Percentiles rank a stretch among this genome's conserved stretches.
Conservation (phyloP, 306 rosid species). For the Quercus rubra region DNA sequence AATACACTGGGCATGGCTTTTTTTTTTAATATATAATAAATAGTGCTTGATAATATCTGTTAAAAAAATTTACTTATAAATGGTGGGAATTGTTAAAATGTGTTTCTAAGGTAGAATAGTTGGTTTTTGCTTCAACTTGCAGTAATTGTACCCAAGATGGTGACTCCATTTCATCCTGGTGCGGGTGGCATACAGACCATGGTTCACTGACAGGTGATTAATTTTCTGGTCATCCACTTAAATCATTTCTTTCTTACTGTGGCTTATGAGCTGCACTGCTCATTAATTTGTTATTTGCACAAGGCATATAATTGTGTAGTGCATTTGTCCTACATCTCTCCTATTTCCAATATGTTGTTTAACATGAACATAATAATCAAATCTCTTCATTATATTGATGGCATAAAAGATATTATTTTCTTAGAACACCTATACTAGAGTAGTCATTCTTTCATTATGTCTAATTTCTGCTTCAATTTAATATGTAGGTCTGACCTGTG, state of each 20-base stretch:
- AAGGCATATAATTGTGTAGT: neutral
- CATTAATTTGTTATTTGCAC: neutral
- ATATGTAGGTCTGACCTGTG: slow-evolving; percentile 78
- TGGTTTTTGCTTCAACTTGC: slow-evolving; percentile 28
- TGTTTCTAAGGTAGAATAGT: slow-evolving; percentile 1
- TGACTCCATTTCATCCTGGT: slow-evolving; percentile 76
- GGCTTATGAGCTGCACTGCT: neutral
- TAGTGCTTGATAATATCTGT: neutral
- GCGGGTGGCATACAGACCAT: slow-evolving; percentile 98
- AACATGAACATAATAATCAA: neutral
- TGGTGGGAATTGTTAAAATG: neutral
- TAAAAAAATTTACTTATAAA: slow-evolving; percentile 3
- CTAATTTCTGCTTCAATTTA: slow-evolving; percentile 35
- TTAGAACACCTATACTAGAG: neutral
- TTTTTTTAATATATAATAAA: neutral
- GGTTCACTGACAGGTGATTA: slow-evolving; percentile 90
- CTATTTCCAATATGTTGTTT: neutral
- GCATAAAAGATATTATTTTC: neutral
- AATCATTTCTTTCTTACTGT: neutral
- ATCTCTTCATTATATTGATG: slow-evolving; percentile 7
- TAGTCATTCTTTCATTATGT: slow-evolving; percentile 7
- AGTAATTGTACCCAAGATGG: slow-evolving; percentile 46
- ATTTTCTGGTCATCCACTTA: neutral
- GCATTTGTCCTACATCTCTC: neutral
- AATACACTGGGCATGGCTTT: too few relatives aligned